A percentile compares a stretch with the other conserved stretches of the same genome.
phyloP scores from a whole-genome alignment of 768 basidiomycete genomes.

The Rhodotorula paludigena region DNA sequence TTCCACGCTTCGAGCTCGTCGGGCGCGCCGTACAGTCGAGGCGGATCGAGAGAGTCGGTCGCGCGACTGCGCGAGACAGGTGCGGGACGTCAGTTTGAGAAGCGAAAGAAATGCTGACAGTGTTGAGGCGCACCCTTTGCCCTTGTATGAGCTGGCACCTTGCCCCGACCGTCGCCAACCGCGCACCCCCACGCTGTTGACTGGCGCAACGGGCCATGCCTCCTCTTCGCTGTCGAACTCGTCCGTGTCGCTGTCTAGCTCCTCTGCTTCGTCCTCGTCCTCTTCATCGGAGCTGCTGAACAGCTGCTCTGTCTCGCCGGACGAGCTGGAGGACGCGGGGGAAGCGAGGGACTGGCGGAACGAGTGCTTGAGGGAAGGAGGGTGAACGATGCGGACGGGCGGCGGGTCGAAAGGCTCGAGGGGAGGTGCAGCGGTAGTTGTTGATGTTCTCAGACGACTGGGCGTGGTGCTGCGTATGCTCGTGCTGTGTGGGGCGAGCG shows the following conservation, averaged over 20 bases:
- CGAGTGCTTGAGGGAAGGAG: background rate
- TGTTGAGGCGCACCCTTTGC: conserved; percentile 14
- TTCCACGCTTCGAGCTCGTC: conserved; percentile 31
- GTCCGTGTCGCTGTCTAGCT: background rate
- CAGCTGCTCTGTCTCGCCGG: background rate
- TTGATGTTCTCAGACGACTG: background rate
- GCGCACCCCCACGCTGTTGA: conserved; percentile 18
- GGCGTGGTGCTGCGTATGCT: background rate
- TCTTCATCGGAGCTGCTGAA: background rate
- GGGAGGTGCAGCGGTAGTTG: background rate
- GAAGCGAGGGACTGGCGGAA: background rate
- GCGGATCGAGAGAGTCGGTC: background rate
- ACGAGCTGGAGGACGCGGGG: background rate
- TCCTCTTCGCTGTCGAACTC: conserved; percentile 32
- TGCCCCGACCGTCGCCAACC: conserved; percentile 9
- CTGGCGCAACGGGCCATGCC: conserved; percentile 35
- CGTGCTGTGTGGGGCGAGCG: background rate
- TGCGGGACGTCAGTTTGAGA: background rate
- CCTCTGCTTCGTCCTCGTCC: background rate
- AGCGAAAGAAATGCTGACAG: background rate
- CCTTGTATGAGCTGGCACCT: background rate
- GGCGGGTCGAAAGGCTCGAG: conserved; percentile 9
- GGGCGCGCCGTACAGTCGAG: background rate
- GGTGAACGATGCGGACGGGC: conserved; percentile 12
- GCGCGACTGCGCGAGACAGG: conserved; percentile 4